Evolutionary conservation across 2,329 filamentous ascomycete genomes (phyloP).

Genomic region (Scleromitrula shiraiana): DNA sequence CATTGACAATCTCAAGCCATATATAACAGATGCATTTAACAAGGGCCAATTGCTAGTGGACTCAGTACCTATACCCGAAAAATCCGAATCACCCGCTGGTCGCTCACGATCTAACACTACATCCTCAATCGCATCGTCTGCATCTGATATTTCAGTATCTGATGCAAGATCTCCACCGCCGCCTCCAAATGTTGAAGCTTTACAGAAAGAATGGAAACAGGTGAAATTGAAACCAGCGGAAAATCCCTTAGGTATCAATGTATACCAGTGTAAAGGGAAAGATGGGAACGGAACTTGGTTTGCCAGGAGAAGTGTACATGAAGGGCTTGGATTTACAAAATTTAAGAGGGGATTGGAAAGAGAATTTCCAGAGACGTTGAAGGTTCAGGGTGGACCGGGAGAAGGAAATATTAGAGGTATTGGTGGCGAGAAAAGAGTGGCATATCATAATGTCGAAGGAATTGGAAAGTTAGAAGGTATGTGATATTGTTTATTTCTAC

Average conservation of each 20-base stretch:
- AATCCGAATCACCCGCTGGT: constrained; percentile 36
- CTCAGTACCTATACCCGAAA: constrained; percentile 57
- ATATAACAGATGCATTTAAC: constrained; percentile 52
- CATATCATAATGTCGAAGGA: constrained; percentile 47
- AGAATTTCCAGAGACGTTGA: constrained; percentile 75
- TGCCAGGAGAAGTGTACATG: constrained; percentile 73
- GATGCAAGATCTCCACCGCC: constrained; percentile 35
- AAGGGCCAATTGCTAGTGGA: constrained; percentile 65
- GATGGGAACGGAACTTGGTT: constrained; percentile 90
- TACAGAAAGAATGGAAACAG: constrained; percentile 81
- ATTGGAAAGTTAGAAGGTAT: constrained; percentile 56
- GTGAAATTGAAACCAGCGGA: constrained; percentile 63
- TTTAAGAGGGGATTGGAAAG: constrained; percentile 70
- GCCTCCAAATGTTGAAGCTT: constrained; percentile 41
- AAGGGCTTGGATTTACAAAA: constrained; percentile 65
- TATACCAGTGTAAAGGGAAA: constrained; percentile 72
- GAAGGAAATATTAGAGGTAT: constrained; percentile 76
- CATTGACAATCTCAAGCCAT: constrained; percentile 42
- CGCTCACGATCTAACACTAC: constrained; percentile 52
- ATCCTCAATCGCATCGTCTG: constrained; percentile 36
- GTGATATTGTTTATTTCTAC: constrained; percentile 13
- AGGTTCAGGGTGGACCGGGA: constrained; percentile 60
- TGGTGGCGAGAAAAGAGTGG: constrained; percentile 69
- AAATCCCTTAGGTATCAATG: constrained; percentile 66
- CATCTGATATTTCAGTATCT: constrained; percentile 45